Base-by-base conservation (phyloP, 768 basidiomycete genomes). In the Trametes cubensis region DNA sequence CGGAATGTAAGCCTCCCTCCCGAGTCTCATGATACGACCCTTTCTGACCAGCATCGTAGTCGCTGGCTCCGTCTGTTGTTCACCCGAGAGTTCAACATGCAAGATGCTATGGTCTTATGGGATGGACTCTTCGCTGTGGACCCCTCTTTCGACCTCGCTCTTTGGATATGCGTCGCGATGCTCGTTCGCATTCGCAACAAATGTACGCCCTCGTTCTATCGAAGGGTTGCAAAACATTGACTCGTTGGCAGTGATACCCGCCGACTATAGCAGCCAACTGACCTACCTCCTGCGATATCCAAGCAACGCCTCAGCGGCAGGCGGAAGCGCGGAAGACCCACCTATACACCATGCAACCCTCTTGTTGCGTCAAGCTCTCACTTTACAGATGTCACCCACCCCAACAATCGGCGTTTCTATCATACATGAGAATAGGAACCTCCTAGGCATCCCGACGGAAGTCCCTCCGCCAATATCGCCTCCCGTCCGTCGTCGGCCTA, bases 1-100 rank as follows among this genome's bases (percentile, higher is more conserved):
- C 76, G 94, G 93, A 59, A 95, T 98, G 90, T 95, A 75, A 73
- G 92, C 42, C 39, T n/a, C 18, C 14, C 26, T 15, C 44, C 28
- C 6, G 47, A 11, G 28, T 25, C 25, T 14, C 15, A 28, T 5
- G 49, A 15, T 4, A 38, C 28, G 25, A 45, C 40, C 53, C 71
- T 47, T 71, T 49, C 15, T 69, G 44, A 56, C 25, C 17, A 13
- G 8, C 14, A 52, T 23, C 20, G 26, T 64, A 95, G 94, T 61
- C 95, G 97, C 30, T 98, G 95, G 95, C 79, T 98, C 11, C 83
- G 97, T 39, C 78, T 98, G 18, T 78, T 99, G 6, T 98, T 98
- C 75, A 95, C 95, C 4, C 83, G 97, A 49, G 97, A 99, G 74
- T 90, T 98, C 67, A 82, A 79, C 42, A 84, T 98, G 80, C 69